A percentile compares a stretch with the other conserved stretches of the same genome.
phyloP scores from a whole-genome alignment of 139 green algal species.

The Haematococcus lacustris region DNA sequence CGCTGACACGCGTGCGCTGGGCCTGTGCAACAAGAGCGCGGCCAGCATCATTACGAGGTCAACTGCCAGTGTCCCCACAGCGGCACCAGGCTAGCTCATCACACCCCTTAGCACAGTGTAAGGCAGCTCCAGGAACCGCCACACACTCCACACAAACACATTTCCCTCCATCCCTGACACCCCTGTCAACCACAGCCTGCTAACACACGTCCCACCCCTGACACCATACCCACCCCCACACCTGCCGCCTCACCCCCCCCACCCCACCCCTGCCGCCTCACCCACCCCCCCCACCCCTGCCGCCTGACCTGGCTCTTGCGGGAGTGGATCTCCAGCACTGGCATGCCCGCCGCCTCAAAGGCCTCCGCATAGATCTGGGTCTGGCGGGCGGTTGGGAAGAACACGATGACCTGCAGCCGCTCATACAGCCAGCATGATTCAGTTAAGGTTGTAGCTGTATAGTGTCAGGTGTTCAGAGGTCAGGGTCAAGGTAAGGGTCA shows the following conservation, averaged over 20 bases:
- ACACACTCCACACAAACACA: too few species aligned
- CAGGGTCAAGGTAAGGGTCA: background rate
- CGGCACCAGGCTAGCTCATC: too few species aligned
- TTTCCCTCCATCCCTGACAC: too few species aligned
- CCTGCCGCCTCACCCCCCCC: background rate
- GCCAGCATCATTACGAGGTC: too few species aligned
- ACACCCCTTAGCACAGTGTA: too few species aligned
- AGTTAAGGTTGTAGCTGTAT: too few species aligned
- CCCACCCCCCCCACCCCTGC: slow-evolving; percentile 31
- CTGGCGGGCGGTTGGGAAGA: slow-evolving; percentile 78
- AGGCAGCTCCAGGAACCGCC: too few species aligned
- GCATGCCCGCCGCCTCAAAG: slow-evolving; percentile 28
- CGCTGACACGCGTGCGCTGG: slow-evolving; percentile 7
- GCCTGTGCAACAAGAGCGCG: too few species aligned
- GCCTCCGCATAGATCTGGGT: slow-evolving; percentile 46
- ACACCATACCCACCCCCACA: background rate
- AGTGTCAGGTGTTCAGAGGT: too few species aligned
- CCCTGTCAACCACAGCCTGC: too few species aligned
- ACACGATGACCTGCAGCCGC: slow-evolving; percentile 77
- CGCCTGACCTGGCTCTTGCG: slow-evolving; percentile 69
- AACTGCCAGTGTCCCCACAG: too few species aligned
- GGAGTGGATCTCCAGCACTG: slow-evolving; percentile 83
- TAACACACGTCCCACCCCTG: background rate
- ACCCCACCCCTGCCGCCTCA: background rate
- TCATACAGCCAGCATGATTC: too few species aligned